These are phyloP conservation scores for Poa annua DNA, from an alignment of 176 grass and related monocot species.

Conservation along the genomic window DNA sequence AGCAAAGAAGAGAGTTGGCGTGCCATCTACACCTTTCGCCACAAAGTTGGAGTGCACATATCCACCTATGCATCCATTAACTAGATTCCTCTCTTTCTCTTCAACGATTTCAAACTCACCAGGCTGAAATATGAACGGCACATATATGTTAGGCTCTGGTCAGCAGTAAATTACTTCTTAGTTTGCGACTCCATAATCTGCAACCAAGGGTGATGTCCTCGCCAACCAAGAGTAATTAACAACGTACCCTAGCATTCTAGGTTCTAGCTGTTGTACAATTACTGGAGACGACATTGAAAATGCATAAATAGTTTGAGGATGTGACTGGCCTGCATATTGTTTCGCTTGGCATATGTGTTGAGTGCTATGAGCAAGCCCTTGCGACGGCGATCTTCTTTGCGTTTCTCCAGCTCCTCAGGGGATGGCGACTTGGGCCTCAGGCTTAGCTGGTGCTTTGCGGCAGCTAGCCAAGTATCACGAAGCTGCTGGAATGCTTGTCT, in stretches of 20 bases:
- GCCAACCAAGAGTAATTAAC: too few relatives aligned
- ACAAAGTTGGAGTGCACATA: constrained; percentile 22
- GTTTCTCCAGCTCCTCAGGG: neutral
- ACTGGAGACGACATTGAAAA: too few relatives aligned
- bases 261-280: too few relatives aligned
- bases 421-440: neutral
- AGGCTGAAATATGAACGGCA: neutral
- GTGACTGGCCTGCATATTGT: neutral
- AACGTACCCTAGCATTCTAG: too few relatives aligned
- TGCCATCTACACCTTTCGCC: constrained; percentile 28
- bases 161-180: neutral
- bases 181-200: neutral
- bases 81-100: neutral
- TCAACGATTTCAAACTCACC: neutral
- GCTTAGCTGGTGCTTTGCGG: neutral
- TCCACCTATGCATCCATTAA: neutral
- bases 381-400: neutral
- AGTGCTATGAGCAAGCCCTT: neutral
- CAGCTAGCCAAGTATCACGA: neutral
- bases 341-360: neutral
- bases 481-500: neutral
- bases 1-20: constrained; percentile 9
- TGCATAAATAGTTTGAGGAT: neutral
- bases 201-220: neutral
- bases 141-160: neutral